phyloP scores from a whole-genome alignment of 108 stramenopile genomes.

The Pelagomonas calceolata region DNA sequence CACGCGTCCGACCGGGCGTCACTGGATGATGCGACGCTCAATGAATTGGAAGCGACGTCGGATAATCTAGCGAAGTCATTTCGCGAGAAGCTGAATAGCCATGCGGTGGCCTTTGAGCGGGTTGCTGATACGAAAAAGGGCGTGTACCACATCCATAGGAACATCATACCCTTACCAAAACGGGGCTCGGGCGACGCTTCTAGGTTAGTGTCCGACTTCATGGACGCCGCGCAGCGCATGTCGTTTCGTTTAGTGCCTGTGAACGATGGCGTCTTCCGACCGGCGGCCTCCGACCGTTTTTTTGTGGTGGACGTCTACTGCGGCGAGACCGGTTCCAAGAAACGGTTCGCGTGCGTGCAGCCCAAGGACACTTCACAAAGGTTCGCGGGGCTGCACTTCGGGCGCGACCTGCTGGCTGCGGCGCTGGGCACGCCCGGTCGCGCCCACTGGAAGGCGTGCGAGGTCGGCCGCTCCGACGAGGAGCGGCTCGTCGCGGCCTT shows the following conservation, averaged over 20 bases:
- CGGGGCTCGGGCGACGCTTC: conserved; percentile 24
- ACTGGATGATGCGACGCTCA: conserved; percentile 35
- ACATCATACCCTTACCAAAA: conserved; percentile 38
- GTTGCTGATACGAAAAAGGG: background rate
- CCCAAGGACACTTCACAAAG: conserved; percentile 4
- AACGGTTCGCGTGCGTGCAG: conserved; percentile 41
- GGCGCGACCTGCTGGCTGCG: conserved; percentile 65
- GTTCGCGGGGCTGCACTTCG: conserved; percentile 67
- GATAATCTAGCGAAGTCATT: conserved; percentile 43
- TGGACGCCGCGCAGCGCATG: conserved; percentile 52
- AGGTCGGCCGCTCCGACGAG: too few relatives aligned
- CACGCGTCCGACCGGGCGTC: conserved; percentile 32
- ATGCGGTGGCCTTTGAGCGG: conserved; percentile 2
- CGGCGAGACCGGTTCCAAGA: conserved; percentile 28
- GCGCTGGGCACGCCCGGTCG: conserved; percentile 51
- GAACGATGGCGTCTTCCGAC: conserved; percentile 36
- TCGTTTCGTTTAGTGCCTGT: conserved; percentile 35
- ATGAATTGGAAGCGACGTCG: conserved; percentile 20
- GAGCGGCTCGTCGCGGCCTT: too few relatives aligned
- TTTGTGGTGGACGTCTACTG: conserved; percentile 50
- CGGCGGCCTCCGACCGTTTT: conserved; percentile 34
- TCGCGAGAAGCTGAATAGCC: conserved; percentile 36
- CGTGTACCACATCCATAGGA: background rate
- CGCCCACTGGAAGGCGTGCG: conserved; percentile 74
- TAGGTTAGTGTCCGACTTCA: conserved; percentile 42